Base-by-base conservation (phyloP, 768 basidiomycete genomes). In the Mycena alexandri region DNA sequence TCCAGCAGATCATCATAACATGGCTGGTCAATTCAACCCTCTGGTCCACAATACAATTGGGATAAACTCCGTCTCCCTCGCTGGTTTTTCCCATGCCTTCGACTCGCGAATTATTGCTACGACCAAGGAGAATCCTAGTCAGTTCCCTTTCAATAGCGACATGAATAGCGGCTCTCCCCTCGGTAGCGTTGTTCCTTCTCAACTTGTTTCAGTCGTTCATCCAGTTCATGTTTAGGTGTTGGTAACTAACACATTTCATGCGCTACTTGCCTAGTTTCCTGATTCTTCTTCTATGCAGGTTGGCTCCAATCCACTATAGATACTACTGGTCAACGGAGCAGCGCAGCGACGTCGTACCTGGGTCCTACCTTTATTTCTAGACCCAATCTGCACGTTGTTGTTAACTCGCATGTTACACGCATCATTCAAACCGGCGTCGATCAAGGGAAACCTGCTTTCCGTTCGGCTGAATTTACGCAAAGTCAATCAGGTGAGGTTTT, bases 81-180 rank as follows among this genome's bases (percentile, higher is more conserved):
- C 75, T 22, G 77, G 75, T 5, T 75, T 61, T 68, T 60, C 68
- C 29, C 72, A 67, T 34, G 21, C 60, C 24, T 75, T 78, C 43
- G 79, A 79, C 66, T 52, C 68, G n/a, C 67, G 57, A 1, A 74
- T 78, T 34, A 59, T 79, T 14, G 61, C 71, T 16, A 75, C 79
- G 1, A 76, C 77, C 0, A 29, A 69, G 19, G 68, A 79, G 55
- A 58, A 78, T 2, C 44, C 61, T 0, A 55, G 48, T 1, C 75
- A 79, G 42, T 86, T 82, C 62, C 76, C 79, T 0, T 84, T 75
- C 71, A 80, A 81, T 48, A 12, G 71, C 10, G 80, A 82, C 65
- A 69, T 78, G 59, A 80, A 84, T 34, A 76, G 75, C 2, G 81
- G 83, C 7, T 72, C 72, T 17, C 67, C 69, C 0, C 68, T 81